phyloP scores from a whole-genome alignment of 139 green algal species.

The Diplosphaera chodatii region DNA sequence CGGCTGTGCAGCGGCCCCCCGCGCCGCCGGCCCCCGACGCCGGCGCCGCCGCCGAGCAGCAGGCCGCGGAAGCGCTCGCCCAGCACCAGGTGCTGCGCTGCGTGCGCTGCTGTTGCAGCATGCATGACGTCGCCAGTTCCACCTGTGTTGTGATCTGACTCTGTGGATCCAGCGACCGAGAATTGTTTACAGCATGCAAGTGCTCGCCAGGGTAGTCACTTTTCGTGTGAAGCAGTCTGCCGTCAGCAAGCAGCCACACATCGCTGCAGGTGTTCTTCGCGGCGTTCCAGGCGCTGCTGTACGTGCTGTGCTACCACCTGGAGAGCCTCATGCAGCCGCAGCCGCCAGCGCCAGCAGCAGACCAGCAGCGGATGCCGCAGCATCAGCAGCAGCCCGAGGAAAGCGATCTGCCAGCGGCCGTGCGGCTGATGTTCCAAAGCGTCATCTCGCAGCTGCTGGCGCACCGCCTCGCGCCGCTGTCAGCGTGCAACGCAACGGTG shows the following conservation, averaged over 20 bases:
- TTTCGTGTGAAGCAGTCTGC: too few relatives aligned
- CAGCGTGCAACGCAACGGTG: slow-evolving; percentile 52
- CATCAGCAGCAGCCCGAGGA: background rate
- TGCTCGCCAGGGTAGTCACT: too few relatives aligned
- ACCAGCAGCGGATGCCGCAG: slow-evolving; percentile 4
- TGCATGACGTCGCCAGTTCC: too few relatives aligned
- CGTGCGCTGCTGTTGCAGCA: background rate
- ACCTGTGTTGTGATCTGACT: too few relatives aligned
- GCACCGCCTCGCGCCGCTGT: slow-evolving; percentile 53
- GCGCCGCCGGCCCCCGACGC: background rate
- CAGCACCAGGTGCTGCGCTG: background rate
- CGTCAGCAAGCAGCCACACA: too few relatives aligned
- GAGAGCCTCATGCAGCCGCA: slow-evolving; percentile 35
- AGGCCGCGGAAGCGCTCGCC: background rate
- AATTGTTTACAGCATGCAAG: too few relatives aligned
- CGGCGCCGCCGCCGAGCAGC: background rate
- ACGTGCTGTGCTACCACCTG: slow-evolving; percentile 88
- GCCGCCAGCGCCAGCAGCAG: slow-evolving; percentile 19
- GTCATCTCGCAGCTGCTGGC: slow-evolving; percentile 47
- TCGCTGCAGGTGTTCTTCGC: slow-evolving; percentile 55
- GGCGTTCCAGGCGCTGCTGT: slow-evolving; percentile 73
- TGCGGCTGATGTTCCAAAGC: slow-evolving; percentile 43
- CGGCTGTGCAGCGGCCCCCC: slow-evolving; percentile 6
- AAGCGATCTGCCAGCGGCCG: slow-evolving; percentile 8
- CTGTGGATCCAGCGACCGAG: too few relatives aligned